phyloP scores from a whole-genome alignment of 2,329 filamentous ascomycete species.

The Aspergillus thermomutatus region DNA sequence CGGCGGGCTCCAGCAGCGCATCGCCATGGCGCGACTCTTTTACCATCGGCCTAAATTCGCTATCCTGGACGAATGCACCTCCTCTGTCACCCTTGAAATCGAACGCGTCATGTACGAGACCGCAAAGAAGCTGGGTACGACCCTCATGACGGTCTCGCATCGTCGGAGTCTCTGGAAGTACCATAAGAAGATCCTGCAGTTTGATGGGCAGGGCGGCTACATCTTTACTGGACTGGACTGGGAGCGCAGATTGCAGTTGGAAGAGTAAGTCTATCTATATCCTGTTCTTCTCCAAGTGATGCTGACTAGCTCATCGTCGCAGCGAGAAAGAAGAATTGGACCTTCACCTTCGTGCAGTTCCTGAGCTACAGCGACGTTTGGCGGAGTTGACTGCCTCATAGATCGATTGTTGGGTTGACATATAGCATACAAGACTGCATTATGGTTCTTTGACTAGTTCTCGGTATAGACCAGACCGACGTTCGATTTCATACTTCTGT shows the following conservation, averaged over 20 bases:
- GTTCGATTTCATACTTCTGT: neutral
- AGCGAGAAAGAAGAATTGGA: conserved; percentile 92
- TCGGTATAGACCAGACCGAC: neutral
- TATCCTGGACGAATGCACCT: conserved; percentile 96
- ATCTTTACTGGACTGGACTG: conserved; percentile 89
- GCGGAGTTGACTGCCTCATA: conserved; percentile 64
- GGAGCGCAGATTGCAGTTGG: conserved; percentile 75
- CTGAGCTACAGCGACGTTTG: conserved; percentile 82
- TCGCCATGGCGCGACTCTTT: conserved; percentile 93
- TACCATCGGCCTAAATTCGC: conserved; percentile 92
- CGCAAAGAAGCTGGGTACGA: conserved; percentile 86
- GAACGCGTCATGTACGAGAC: conserved; percentile 97
- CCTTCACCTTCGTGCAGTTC: conserved; percentile 75
- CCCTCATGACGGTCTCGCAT: conserved; percentile 95
- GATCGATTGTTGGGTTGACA: neutral
- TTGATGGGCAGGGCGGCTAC: conserved; percentile 89
- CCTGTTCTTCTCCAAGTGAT: conserved; percentile 1
- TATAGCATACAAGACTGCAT: neutral
- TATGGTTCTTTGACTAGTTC: too few species aligned
- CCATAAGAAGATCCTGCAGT: conserved; percentile 90
- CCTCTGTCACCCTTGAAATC: conserved; percentile 88
- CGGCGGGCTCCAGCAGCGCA: conserved; percentile 87
- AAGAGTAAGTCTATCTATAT: conserved; percentile 60
- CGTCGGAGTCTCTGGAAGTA: conserved; percentile 93
- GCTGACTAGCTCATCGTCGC: conserved; percentile 13